A percentile compares a stretch with the other conserved stretches of the same genome.
phyloP scores from a whole-genome alignment of 1,284 basidiomycete genomes.

The Microbotryomycetes sp. region DNA sequence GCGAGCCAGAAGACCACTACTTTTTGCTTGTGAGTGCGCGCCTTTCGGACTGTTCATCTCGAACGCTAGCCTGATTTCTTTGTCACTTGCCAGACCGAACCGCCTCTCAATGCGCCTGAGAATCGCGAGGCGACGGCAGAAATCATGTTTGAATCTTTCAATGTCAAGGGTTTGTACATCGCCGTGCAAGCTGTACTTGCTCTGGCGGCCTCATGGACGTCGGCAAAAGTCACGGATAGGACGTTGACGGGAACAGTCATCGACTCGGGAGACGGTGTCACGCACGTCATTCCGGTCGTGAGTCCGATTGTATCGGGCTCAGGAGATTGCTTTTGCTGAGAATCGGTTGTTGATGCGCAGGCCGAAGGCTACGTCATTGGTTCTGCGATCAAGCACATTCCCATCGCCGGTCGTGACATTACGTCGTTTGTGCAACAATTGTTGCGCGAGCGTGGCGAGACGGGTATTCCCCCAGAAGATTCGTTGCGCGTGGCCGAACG shows the following conservation, averaged over 20 bases:
- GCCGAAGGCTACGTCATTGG: conserved; percentile 98
- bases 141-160: conserved; percentile 76
- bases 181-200: conserved; percentile 99
- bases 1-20: conserved; percentile 98
- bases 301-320: conserved; percentile 27
- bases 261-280: conserved; percentile 98
- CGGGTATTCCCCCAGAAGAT: conserved; percentile 85
- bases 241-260: conserved; percentile 76
- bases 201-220: conserved; percentile 95
- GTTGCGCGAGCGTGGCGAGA: conserved; percentile 91
- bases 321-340: not conserved
- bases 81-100: conserved; percentile 80
- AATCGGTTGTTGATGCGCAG: conserved; percentile 18
- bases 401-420: conserved; percentile 96
- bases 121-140: conserved; percentile 99
- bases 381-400: conserved; percentile 98
- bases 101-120: conserved; percentile 95
- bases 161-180: conserved; percentile 71
- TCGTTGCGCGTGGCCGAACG: conserved; percentile 83
- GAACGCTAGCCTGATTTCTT: too few species aligned
- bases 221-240: conserved; percentile 64
- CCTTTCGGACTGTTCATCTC: not conserved
- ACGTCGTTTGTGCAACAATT: conserved; percentile 95
- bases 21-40: conserved; percentile 73
- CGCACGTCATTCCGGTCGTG: conserved; percentile 87